Percentiles rank a stretch among this genome's conserved stretches.
Conservation (phyloP, 2,329 filamentous ascomycete species). For the Botryotinia globosa region DNA sequence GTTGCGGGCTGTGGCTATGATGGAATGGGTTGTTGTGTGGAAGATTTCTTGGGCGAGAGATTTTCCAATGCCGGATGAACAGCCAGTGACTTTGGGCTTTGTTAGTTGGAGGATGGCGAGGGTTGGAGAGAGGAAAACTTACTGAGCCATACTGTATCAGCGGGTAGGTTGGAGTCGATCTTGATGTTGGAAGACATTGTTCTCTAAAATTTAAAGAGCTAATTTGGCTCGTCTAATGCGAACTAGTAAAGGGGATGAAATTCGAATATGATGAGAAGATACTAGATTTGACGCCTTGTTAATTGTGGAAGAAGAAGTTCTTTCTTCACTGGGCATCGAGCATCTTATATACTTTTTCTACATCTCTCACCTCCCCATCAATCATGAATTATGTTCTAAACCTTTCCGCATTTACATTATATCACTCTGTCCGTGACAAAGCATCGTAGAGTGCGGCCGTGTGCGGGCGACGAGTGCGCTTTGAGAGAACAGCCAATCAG, state of each 20-base stretch:
- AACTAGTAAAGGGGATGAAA: background rate
- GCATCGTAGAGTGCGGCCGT: background rate
- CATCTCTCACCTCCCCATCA: background rate
- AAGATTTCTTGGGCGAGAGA: constrained; percentile 41
- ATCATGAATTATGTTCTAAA: too few species aligned
- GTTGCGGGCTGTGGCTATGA: constrained; percentile 51
- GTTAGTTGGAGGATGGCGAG: background rate
- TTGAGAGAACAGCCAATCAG: background rate
- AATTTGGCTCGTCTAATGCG: background rate
- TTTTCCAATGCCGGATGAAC: constrained; percentile 45
- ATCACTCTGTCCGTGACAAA: background rate
- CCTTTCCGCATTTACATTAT: background rate
- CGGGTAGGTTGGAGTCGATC: background rate
- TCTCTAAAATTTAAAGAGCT: background rate
- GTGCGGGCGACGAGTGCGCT: background rate
- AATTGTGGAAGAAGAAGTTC: background rate
- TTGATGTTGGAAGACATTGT: background rate
- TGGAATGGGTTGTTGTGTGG: constrained; percentile 39
- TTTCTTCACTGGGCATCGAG: background rate
- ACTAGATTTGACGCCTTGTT: too few species aligned
- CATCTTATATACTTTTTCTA: background rate
- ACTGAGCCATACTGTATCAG: constrained; percentile 17
- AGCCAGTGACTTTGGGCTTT: constrained; percentile 43
- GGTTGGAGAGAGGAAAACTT: background rate
- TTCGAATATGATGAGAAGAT: background rate